phyloP scores from a whole-genome alignment of 2,329 filamentous ascomycete genomes.

The Fusarium citri region DNA sequence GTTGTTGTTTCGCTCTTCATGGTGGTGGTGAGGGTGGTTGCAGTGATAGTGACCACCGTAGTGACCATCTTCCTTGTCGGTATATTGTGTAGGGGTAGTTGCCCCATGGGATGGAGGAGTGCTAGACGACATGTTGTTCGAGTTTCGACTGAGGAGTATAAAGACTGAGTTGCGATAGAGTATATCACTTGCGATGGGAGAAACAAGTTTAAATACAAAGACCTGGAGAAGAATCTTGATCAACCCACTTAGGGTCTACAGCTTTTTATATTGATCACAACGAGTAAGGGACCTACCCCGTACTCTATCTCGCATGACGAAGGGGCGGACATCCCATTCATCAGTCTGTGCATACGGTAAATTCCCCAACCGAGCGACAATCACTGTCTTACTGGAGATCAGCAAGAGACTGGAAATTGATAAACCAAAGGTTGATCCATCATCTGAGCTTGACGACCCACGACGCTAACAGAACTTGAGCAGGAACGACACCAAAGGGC shows the following conservation, averaged over 20 bases:
- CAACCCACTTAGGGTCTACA: conserved; percentile 16
- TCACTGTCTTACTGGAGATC: conserved; percentile 11
- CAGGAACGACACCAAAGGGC: conserved; percentile 26
- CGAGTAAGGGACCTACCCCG: conserved; percentile 22
- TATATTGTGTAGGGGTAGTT: conserved; percentile 44
- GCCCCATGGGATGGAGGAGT: conserved; percentile 40
- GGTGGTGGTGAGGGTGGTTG: conserved; percentile 28
- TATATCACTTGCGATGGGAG: neutral
- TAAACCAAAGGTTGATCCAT: conserved; percentile 6
- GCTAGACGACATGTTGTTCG: conserved; percentile 36
- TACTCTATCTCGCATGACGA: conserved; percentile 27
- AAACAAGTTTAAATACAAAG: conserved; percentile 5
- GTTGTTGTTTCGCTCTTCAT: conserved; percentile 21
- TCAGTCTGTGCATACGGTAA: conserved; percentile 13
- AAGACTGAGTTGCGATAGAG: neutral
- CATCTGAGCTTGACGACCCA: conserved; percentile 27
- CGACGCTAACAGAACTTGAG: conserved; percentile 30
- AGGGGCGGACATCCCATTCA: conserved; percentile 18
- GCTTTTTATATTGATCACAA: conserved; percentile 26
- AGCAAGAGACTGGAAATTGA: conserved; percentile 21
- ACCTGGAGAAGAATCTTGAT: conserved; percentile 5
- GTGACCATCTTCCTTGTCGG: conserved; percentile 34
- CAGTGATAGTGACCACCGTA: conserved; percentile 20
- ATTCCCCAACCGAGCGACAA: neutral
- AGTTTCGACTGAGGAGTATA: neutral